Evolutionary conservation across 2,329 filamentous ascomycete genomes (phyloP), one percentile per base, ranked within the genome.

Genomic region (Fusarium sp.): DNA sequence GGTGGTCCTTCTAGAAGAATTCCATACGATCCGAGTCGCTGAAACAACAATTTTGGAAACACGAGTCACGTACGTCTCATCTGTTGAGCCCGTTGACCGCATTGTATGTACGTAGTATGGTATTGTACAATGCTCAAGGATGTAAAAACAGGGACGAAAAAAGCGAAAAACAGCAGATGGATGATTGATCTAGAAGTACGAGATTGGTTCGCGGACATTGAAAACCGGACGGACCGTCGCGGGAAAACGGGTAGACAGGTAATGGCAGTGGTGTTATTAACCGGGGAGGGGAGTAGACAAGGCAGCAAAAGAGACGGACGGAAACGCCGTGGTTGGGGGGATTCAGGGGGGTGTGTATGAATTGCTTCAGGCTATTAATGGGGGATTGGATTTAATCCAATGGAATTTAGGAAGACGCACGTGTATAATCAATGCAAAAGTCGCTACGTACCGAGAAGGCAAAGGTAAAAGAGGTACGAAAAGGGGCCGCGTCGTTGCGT

Each of bases 1-100:
- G 61, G 50, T 20, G 50, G 29, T 42, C 20, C 50, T 73, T 74
- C 65, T 69, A 69, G 70, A 74, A 72, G 42, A 63, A 59, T 68
- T 65, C 57, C 14, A 57, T 27, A 27, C 20, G 61, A 62, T 38
- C 65, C 61, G 51, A 67, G 63, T 61, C 42, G 53, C 56, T 42
- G 62, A 63, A 67, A 67, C 64, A 62, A 34, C 25, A 29, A 51
- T n/a, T 20, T 18, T 42, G 44, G 58, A 66, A 51, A 59, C 54
- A 57, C 38, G 27, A 42, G 14, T 25, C 20, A 46, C 33, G 5
- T 13, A 25, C 14, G 13, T 27, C 36, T 18, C 23, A 44, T 38
- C 34, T 27, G 25, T 27, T 27, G 25, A 27, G 25, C 25, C 1
- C 8, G 27, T 29, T 29, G 36, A 38, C 36, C 36, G 36, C 36